A percentile compares a stretch with the other conserved stretches of the same genome.
These are phyloP conservation scores for Astragalus membranaceus DNA, from an alignment of 306 rosid species.

Conservation along the genomic window DNA sequence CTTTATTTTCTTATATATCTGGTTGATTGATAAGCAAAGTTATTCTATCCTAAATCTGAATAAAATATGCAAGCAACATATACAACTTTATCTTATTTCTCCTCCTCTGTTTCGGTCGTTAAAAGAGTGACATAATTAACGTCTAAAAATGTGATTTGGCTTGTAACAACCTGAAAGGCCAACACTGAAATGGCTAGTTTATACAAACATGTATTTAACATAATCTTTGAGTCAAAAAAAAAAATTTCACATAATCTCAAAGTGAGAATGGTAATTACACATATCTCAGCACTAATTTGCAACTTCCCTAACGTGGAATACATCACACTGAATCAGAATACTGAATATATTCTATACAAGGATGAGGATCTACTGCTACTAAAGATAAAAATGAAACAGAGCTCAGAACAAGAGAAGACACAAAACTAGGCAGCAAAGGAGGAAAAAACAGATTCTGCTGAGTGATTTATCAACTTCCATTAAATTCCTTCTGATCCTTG, in stretches of 20 bases:
- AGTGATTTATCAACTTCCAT: slow-evolving; percentile 71
- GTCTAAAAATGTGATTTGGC: background rate
- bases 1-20: too few species aligned
- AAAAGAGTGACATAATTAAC: too few species aligned
- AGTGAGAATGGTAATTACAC: background rate
- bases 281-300: slow-evolving; percentile 11
- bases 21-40: background rate
- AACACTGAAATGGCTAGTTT: background rate
- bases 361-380: background rate
- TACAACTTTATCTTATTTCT: background rate
- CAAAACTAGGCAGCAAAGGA: slow-evolving; percentile 53
- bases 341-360: slow-evolving; percentile 28
- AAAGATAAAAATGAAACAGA: slow-evolving; percentile 5
- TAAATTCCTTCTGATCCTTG: slow-evolving; percentile 64
- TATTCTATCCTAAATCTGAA: background rate
- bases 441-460: slow-evolving; percentile 61
- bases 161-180: background rate
- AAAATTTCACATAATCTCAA: background rate
- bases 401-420: slow-evolving; percentile 72
- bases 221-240: too few species aligned
- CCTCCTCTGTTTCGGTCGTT: too few species aligned
- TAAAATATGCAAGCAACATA: background rate
- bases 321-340: slow-evolving; percentile 12
- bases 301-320: slow-evolving; percentile 14
- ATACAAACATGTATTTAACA: background rate